phyloP scores from a whole-genome alignment of 768 basidiomycete genomes.

The Suillus sp. region DNA sequence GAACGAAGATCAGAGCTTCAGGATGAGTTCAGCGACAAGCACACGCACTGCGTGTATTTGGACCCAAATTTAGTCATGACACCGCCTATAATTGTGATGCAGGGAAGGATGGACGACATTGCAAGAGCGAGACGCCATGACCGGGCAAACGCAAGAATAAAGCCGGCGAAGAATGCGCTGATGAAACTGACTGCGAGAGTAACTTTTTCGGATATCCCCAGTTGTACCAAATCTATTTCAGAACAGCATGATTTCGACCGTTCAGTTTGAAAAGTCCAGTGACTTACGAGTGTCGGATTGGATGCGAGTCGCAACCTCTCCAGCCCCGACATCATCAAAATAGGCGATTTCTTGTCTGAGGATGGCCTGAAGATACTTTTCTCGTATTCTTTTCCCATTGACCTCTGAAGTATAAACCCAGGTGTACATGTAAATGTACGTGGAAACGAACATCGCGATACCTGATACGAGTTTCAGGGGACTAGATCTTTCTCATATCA shows the following conservation, averaged over 20 bases:
- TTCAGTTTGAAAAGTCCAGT: background rate
- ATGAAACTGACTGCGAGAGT: slow-evolving; percentile 40
- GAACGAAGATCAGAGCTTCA: background rate
- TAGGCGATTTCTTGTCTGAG: slow-evolving; percentile 55
- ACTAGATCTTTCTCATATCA: background rate
- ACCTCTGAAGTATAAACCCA: slow-evolving; percentile 45
- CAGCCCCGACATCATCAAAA: slow-evolving; percentile 48
- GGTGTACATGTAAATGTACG: slow-evolving; percentile 42
- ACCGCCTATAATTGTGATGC: slow-evolving; percentile 46
- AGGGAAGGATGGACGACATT: slow-evolving; percentile 49
- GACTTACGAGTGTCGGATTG: slow-evolving; percentile 19
- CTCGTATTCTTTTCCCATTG: slow-evolving; percentile 50
- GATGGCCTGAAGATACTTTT: slow-evolving; percentile 48
- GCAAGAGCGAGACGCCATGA: slow-evolving; percentile 54
- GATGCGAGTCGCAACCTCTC: slow-evolving; percentile 61
- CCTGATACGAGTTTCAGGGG: slow-evolving; percentile 30
- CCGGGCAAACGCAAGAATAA: slow-evolving; percentile 42
- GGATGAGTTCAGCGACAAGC: too few relatives aligned
- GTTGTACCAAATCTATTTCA: slow-evolving; percentile 45
- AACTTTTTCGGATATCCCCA: slow-evolving; percentile 56
- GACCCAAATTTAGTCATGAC: slow-evolving; percentile 40
- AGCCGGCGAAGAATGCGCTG: slow-evolving; percentile 51
- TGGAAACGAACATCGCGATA: slow-evolving; percentile 47
- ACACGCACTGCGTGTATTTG: slow-evolving; percentile 29
- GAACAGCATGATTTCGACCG: background rate